Evolutionary conservation across 2,329 filamentous ascomycete species (phyloP), one percentile per base, ranked within the genome.

Genomic region (Macroventuria anomochaeta): DNA sequence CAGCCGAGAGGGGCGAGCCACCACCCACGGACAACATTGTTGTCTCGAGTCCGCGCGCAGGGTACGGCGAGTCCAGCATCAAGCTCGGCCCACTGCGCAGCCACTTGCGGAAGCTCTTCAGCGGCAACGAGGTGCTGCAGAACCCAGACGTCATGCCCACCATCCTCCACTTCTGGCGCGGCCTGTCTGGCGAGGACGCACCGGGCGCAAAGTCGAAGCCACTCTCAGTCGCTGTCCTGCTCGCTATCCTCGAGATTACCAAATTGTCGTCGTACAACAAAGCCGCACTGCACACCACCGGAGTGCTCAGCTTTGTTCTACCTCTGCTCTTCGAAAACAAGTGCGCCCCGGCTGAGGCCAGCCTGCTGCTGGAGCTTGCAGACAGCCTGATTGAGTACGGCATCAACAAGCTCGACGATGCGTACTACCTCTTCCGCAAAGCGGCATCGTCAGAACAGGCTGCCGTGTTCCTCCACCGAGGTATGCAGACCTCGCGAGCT

Each of bases 381-480:
- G 83, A 83, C 59, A 81, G 81, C 73, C 76, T 96, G 69, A 85
- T 91, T 79, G 78, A 85, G 52, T 81, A 95, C 58, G 93, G 95
- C 17, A 84, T 96, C 62, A 89, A 87, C 66, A 83, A 83, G 55
- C 83, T 96, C n/a, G 85, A 90, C 38, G 92, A 97, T 77, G 90
- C 91, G 13, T 88, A 93, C 66, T 86, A 88, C 56, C 81, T 99
- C 15, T 88, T 86, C 68, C 79, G 77, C n/a, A 77, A 79, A 50
- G 84, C 85, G 11, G 78, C 79, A 44, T 71, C 73, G 3, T 83
- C 80, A 33, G 74, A 80, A 7, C 69, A 77, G 38, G 80, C 81
- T 29, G 80, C 90, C 11, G 84, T 88, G 42, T 95, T 96, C 67
- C 79, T 90, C 6, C 79, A 96, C 17, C 83, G 86, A 46, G 88